Conservation (phyloP, 257 asterid genomes). For the Solanum tacnaense region DNA sequence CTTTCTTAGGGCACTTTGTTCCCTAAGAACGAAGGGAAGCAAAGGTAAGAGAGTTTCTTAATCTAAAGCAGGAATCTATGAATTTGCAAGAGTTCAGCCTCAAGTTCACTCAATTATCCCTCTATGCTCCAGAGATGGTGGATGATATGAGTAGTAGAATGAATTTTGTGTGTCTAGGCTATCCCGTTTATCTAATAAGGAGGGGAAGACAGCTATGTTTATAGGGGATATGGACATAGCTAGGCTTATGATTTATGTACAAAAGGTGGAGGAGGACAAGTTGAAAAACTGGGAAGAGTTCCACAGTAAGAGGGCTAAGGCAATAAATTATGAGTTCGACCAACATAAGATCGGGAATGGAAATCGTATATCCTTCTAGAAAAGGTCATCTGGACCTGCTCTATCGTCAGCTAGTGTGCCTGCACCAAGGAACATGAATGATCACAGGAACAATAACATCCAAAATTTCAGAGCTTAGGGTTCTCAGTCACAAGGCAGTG, state of each 20-base stretch:
- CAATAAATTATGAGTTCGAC: no score
- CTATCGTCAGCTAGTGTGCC: background rate
- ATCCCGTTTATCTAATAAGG: no score
- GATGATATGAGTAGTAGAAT: background rate
- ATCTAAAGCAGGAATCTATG: background rate
- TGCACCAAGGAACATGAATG: background rate
- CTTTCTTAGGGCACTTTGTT: background rate
- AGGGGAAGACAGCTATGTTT: background rate
- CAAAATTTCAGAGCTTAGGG: background rate
- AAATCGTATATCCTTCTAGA: background rate
- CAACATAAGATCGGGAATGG: no score
- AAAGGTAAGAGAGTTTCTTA: background rate
- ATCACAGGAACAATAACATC: background rate
- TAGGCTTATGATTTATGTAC: background rate
- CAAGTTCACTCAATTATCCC: background rate
- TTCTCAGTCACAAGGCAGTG: background rate
- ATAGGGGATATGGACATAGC: background rate
- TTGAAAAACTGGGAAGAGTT: background rate
- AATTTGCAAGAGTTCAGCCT: background rate
- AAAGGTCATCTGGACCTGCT: no score
- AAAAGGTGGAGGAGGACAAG: background rate
- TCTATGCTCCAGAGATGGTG: no score
- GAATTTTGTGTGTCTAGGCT: background rate
- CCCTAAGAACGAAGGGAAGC: background rate
- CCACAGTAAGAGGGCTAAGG: background rate